Evolutionary conservation across 139 green algal species (phyloP).

Genomic region (Volvox africanus): DNA sequence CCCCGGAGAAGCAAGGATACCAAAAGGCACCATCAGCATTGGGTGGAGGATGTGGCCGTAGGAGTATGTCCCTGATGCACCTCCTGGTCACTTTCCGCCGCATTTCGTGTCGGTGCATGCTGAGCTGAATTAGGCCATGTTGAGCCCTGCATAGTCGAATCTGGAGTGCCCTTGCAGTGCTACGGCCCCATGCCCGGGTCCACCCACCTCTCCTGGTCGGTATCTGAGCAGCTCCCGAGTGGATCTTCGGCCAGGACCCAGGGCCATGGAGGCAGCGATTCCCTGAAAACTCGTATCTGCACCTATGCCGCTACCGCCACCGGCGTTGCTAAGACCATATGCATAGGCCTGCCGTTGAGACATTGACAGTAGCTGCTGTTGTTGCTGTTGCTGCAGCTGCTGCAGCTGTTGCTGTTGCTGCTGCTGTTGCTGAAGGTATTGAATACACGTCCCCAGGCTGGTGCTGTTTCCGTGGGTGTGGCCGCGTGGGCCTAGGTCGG

Average conservation of each 20-base stretch:
- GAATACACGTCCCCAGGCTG: conserved; percentile 13
- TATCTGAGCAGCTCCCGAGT: conserved; percentile 3
- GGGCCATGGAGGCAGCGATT: background rate
- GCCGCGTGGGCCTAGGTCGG: background rate
- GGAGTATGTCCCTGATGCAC: too few species aligned
- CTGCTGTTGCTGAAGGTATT: conserved; percentile 1
- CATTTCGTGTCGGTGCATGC: too few species aligned
- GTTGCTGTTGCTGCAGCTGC: background rate
- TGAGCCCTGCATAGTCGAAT: too few species aligned
- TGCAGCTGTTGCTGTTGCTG: background rate
- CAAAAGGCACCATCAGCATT: too few species aligned
- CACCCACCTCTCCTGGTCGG: conserved; percentile 3
- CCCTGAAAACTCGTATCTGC: too few species aligned
- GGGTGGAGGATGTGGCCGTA: too few species aligned
- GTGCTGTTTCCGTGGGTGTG: background rate
- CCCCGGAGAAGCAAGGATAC: too few species aligned
- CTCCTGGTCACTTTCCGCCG: too few species aligned
- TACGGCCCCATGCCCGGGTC: too few species aligned
- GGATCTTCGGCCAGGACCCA: background rate
- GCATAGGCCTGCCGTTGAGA: background rate
- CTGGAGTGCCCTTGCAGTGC: too few species aligned
- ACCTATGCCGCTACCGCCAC: background rate
- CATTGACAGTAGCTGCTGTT: too few species aligned
- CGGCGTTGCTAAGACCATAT: background rate
- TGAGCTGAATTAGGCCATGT: too few species aligned